These are phyloP conservation scores for Chlamydomonas schloesseri DNA, from an alignment of 139 green algal species.

Conservation along the genomic window DNA sequence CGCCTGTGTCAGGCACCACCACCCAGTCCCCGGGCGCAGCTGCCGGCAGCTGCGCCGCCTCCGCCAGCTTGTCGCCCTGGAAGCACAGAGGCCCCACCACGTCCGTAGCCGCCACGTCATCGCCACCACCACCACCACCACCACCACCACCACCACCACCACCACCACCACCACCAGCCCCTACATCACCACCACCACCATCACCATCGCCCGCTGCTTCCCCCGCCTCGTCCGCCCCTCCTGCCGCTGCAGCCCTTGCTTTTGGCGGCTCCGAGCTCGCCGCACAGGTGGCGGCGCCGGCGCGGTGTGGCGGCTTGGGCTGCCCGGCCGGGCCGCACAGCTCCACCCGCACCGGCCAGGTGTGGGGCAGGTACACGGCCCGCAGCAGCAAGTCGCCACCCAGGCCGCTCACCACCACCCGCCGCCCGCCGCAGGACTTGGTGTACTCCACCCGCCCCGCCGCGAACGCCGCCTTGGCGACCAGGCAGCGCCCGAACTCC, in stretches of 20 bases:
- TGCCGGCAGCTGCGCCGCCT: constrained; percentile 39
- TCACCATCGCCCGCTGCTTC: too few relatives aligned
- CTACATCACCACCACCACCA: too few relatives aligned
- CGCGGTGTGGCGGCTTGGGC: not conserved
- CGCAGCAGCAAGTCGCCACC: constrained; percentile 59
- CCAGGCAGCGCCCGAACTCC: constrained; percentile 53
- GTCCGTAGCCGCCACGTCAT: constrained; percentile 16
- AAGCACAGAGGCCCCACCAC: constrained; percentile 62
- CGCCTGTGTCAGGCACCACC: constrained; percentile 49
- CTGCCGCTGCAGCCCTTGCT: not conserved
- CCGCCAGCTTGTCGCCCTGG: constrained; percentile 54
- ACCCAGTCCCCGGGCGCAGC: constrained; percentile 47
- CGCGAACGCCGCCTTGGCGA: constrained; percentile 52
- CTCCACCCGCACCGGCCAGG: constrained; percentile 52
- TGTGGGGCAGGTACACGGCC: constrained; percentile 57
- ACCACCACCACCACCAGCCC: too few relatives aligned
- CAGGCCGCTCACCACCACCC: constrained; percentile 48
- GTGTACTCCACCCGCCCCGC: constrained; percentile 52
- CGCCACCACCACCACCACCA: not conserved
- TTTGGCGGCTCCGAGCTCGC: not conserved
- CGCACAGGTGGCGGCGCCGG: not conserved
- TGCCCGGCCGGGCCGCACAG: constrained; percentile 10
- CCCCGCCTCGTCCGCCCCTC: not conserved
- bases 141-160: not conserved
- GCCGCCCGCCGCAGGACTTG: constrained; percentile 51